A percentile compares a stretch with the other conserved stretches of the same genome.
These are phyloP conservation scores for Pseudocercospora cruenta DNA, from an alignment of 2,329 filamentous ascomycete species.

Conservation along the genomic window DNA sequence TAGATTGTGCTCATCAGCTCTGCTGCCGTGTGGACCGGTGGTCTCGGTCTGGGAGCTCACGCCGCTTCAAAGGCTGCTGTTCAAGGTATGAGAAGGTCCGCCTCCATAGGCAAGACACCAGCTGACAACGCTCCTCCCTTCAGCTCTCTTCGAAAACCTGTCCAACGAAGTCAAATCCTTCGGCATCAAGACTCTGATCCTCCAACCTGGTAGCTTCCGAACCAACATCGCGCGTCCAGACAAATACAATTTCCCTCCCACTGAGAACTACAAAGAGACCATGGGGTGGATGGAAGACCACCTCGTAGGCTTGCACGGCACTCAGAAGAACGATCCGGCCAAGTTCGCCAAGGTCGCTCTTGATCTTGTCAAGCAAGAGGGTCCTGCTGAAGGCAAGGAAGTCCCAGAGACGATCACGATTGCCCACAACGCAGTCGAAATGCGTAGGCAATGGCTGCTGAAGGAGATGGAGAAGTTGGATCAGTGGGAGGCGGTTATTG, in stretches of 20 bases:
- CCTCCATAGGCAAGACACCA: no score
- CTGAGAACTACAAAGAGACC: neutral
- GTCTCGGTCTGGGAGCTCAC: neutral
- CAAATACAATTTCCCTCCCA: neutral
- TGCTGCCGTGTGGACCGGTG: neutral
- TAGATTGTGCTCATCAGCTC: constrained; percentile 6
- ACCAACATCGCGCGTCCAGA: constrained; percentile 1
- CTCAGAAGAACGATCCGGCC: constrained; percentile 1
- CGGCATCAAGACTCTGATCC: constrained; percentile 11
- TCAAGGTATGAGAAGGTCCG: neutral
- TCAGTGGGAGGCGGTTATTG: neutral
- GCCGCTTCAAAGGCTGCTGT: constrained; percentile 4
- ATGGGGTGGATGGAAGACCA: neutral
- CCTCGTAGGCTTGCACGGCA: neutral
- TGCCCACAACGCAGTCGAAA: neutral
- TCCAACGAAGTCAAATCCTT: neutral
- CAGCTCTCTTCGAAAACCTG: constrained; percentile 1
- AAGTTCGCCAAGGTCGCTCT: neutral
- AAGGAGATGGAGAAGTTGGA: neutral
- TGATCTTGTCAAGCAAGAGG: constrained; percentile 5
- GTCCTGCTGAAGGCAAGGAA: constrained; percentile 6
- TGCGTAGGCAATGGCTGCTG: neutral
- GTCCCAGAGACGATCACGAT: neutral
- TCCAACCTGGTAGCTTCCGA: constrained; percentile 9
- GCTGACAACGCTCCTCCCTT: neutral